A percentile compares a stretch with the other conserved stretches of the same genome.
Evolutionary conservation across 2,329 filamentous ascomycete genomes (phyloP).

Genomic region (Cercospora sojina): DNA sequence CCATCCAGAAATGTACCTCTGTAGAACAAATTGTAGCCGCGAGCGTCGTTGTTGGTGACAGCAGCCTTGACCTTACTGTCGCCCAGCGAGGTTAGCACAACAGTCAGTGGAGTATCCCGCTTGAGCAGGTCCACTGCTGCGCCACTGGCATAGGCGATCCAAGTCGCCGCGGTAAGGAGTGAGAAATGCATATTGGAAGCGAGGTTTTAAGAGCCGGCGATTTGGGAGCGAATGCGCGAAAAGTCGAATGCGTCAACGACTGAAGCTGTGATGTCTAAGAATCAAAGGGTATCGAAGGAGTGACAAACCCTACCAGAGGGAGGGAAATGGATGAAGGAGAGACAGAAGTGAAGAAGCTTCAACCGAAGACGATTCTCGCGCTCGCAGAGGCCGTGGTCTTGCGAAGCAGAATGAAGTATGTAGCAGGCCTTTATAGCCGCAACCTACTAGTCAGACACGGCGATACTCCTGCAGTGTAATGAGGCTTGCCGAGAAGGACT

Average conservation of each 20-base stretch:
- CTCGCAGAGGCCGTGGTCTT: neutral
- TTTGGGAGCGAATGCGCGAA: neutral
- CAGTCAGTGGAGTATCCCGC: conserved; percentile 26
- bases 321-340: neutral
- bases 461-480: conserved; percentile 4
- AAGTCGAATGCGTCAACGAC: neutral
- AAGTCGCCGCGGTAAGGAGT: conserved; percentile 1
- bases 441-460: neutral
- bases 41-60: conserved; percentile 30
- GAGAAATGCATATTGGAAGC: conserved; percentile 4
- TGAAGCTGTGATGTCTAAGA: neutral
- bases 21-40: conserved; percentile 31
- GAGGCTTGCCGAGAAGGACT: conserved; percentile 12
- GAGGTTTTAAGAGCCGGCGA: neutral
- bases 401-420: conserved; percentile 2
- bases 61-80: conserved; percentile 30
- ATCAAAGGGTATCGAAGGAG: neutral
- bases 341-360: conserved; percentile 5
- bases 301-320: conserved; percentile 14
- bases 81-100: conserved; percentile 25
- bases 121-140: conserved; percentile 25
- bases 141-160: neutral
- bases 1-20: conserved; percentile 31
- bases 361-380: neutral
- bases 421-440: conserved; percentile 15